Conservation (phyloP, 2,329 filamentous ascomycete genomes). For the Apiospora marii region DNA sequence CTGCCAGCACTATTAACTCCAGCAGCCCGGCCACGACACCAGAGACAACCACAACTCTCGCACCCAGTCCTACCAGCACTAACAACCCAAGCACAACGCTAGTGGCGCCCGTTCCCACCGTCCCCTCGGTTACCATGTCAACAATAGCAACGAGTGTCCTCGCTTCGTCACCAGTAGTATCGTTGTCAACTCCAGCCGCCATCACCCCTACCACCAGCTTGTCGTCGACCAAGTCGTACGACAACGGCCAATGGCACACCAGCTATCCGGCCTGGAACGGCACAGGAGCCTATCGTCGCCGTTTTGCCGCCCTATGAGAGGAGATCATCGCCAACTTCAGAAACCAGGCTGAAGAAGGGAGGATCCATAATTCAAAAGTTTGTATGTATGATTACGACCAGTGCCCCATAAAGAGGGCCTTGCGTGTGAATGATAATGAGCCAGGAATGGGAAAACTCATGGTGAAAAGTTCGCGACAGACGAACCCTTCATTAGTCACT, state of each 20-base stretch:
- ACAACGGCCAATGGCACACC: conserved; percentile 29
- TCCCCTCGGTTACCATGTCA: neutral
- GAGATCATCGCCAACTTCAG: neutral
- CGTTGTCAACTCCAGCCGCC: neutral
- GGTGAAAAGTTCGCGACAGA: neutral
- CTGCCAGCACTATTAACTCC: neutral
- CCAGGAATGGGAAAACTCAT: neutral
- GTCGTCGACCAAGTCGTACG: conserved; percentile 24
- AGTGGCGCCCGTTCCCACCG: conserved; percentile 11
- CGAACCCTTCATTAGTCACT: neutral
- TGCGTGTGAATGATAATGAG: neutral
- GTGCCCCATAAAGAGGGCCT: conserved; percentile 2
- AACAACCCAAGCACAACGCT: neutral
- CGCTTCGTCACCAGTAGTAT: neutral
- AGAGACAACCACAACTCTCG: neutral
- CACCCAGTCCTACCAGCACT: neutral
- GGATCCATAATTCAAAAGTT: neutral
- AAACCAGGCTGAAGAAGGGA: neutral
- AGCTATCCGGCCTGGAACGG: conserved; percentile 28
- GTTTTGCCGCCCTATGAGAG: neutral
- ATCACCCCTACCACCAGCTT: conserved; percentile 11
- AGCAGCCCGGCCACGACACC: neutral
- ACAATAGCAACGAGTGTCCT: neutral
- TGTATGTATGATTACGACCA: conserved; percentile 16
- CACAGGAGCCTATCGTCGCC: conserved; percentile 14